Evolutionary conservation across 495 filamentous ascomycete genomes (phyloP).

Genomic region (Xylaria grammica): DNA sequence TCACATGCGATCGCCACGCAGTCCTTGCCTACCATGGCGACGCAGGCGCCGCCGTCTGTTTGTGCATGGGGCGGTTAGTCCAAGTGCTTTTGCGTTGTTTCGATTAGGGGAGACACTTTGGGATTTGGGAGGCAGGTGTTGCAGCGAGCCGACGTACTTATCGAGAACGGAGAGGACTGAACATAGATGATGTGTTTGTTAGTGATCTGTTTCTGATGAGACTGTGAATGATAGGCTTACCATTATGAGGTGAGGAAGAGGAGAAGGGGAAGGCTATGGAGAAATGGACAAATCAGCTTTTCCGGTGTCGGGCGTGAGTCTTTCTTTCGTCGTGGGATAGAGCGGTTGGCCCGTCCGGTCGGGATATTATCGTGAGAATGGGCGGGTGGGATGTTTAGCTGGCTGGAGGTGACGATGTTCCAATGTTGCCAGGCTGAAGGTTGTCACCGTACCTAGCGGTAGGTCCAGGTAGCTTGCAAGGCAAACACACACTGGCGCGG

Average conservation of each 20-base stretch:
- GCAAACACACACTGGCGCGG: slow-evolving; percentile 46
- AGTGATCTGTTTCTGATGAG: slow-evolving; percentile 16
- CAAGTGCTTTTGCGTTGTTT: slow-evolving; percentile 12
- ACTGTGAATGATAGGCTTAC: slow-evolving; percentile 28
- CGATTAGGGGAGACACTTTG: background rate
- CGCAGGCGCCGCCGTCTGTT: slow-evolving; percentile 91
- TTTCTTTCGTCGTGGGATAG: background rate
- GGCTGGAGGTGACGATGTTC: slow-evolving; percentile 23
- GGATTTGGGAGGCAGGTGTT: slow-evolving; percentile 13
- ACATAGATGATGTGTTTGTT: slow-evolving; percentile 17
- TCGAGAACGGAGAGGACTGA: slow-evolving; percentile 82
- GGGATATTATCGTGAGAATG: slow-evolving; percentile 1
- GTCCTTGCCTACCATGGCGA: slow-evolving; percentile 99
- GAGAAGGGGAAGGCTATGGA: background rate
- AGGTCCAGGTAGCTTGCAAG: too few relatives aligned
- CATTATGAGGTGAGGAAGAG: slow-evolving; percentile 28
- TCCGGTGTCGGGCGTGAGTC: background rate
- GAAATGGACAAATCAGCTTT: background rate
- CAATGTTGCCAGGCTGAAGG: slow-evolving; percentile 25
- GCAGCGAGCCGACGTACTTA: slow-evolving; percentile 65
- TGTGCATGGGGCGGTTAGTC: slow-evolving; percentile 34
- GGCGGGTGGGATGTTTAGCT: slow-evolving; percentile 4
- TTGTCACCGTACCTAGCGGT: slow-evolving; percentile 19
- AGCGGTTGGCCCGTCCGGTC: background rate
- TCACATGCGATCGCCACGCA: slow-evolving; percentile 99